Evolutionary conservation across 441 rosid genomes (phyloP).

Genomic region (Gossypium laxum): DNA sequence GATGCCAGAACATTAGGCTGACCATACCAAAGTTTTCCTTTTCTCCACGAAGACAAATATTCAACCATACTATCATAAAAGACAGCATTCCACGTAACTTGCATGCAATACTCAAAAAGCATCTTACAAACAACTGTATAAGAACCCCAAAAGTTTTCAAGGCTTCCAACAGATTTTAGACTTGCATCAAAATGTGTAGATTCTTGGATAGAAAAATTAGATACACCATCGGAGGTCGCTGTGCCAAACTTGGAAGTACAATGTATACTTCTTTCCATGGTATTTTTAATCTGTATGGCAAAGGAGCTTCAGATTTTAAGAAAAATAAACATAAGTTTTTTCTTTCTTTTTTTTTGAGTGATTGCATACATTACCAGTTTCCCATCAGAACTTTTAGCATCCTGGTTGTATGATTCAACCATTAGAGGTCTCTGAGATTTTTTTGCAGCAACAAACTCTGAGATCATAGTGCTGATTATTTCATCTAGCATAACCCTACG

Average conservation of each 20-base stretch:
- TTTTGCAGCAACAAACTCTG: slow-evolving; percentile 42
- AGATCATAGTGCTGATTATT: slow-evolving; percentile 52
- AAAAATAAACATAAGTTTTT: background rate
- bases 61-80: slow-evolving; percentile 59
- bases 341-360: background rate
- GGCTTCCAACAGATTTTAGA: slow-evolving; percentile 65
- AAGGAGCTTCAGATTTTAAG: slow-evolving; percentile 10
- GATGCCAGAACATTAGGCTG: slow-evolving; percentile 26
- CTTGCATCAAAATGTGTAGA: slow-evolving; percentile 18
- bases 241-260: slow-evolving; percentile 25
- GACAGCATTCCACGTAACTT: slow-evolving; percentile 82
- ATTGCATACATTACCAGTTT: slow-evolving; percentile 31
- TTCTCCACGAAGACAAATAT: slow-evolving; percentile 57
- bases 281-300: slow-evolving; percentile 43
- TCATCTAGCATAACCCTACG: slow-evolving; percentile 75
- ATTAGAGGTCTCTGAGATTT: slow-evolving; percentile 40
- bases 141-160: slow-evolving; percentile 56
- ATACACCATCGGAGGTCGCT: slow-evolving; percentile 21
- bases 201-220: slow-evolving; percentile 20
- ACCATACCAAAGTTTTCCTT: slow-evolving; percentile 54
- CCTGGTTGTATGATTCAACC: slow-evolving; percentile 26
- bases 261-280: slow-evolving; percentile 18
- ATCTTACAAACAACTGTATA: slow-evolving; percentile 45
- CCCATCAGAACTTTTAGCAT: slow-evolving; percentile 22
- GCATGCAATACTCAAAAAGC: slow-evolving; percentile 62